Evolutionary conservation across 768 basidiomycete genomes (phyloP).

Genomic region (Rhodocollybia butyracea): DNA sequence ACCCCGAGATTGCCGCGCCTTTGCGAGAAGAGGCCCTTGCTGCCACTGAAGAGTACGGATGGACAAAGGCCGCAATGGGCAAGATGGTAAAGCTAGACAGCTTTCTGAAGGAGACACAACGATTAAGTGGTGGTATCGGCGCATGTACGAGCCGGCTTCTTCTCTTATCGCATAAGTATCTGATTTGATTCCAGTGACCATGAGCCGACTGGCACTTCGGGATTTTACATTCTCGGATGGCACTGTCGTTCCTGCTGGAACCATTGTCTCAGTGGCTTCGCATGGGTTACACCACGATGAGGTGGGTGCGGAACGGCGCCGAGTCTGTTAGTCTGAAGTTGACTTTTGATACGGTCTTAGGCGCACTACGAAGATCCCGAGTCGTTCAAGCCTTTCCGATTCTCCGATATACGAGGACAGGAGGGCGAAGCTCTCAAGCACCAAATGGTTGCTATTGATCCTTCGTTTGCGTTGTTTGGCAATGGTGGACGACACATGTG

Average conservation of each 20-base stretch:
- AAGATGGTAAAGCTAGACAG: constrained; percentile 42
- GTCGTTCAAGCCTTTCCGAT: constrained; percentile 4
- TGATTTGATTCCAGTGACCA: constrained; percentile 11
- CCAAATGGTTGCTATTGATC: constrained; percentile 12
- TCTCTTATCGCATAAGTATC: neutral
- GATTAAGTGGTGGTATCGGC: constrained; percentile 26
- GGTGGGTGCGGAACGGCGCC: neutral
- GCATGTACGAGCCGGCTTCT: constrained; percentile 14
- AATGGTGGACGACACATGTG: constrained; percentile 15
- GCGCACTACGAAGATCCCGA: constrained; percentile 2
- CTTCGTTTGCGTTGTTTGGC: constrained; percentile 13
- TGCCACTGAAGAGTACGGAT: constrained; percentile 28
- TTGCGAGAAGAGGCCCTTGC: constrained; percentile 31
- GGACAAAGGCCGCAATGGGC: constrained; percentile 38
- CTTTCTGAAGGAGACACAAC: constrained; percentile 40
- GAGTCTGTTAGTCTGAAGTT: too few species aligned
- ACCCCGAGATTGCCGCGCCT: constrained; percentile 24
- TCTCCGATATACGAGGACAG: constrained; percentile 2
- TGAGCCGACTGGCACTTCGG: constrained; percentile 8
- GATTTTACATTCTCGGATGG: constrained; percentile 16
- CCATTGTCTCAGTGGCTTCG: constrained; percentile 6
- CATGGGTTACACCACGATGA: constrained; percentile 11
- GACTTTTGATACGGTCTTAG: neutral
- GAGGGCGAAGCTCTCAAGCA: constrained; percentile 9
- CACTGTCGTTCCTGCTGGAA: constrained; percentile 12